phyloP scores from a whole-genome alignment of 1,284 basidiomycete species.

The Pascua sp. region DNA sequence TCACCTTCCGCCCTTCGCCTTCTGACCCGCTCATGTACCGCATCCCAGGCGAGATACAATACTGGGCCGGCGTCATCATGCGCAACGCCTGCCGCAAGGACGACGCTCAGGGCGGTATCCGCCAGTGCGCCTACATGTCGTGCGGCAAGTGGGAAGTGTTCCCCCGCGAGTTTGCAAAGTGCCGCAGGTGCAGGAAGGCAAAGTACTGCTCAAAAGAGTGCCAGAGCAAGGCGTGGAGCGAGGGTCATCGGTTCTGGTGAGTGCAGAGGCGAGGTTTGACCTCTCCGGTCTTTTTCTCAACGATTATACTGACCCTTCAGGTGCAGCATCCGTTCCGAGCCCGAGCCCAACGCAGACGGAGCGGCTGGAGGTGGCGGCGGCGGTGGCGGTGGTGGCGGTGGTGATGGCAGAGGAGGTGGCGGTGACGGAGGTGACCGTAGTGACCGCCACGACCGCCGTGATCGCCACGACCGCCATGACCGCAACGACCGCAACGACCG shows the following conservation, averaged over 20 bases:
- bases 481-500: slow-evolving; percentile 18
- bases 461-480: slow-evolving; percentile 11
- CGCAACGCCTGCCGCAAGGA: slow-evolving; percentile 98
- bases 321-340: slow-evolving; percentile 32
- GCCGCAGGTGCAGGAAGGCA: slow-evolving; percentile 89
- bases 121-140: slow-evolving; percentile 97
- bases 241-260: slow-evolving; percentile 75
- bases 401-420: slow-evolving; percentile 12
- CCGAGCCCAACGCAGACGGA: slow-evolving; percentile 21
- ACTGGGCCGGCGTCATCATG: slow-evolving; percentile 99
- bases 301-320: slow-evolving; percentile 13
- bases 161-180: slow-evolving; percentile 96
- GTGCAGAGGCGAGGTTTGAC: slow-evolving; percentile 8
- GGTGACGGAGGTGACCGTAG: slow-evolving; percentile 16
- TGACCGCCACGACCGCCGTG: slow-evolving; percentile 5
- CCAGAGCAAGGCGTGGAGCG: slow-evolving; percentile 94
- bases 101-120: slow-evolving; percentile 82
- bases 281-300: neutral
- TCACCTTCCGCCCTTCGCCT: slow-evolving; percentile 86
- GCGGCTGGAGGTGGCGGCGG: slow-evolving; percentile 1
- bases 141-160: slow-evolving; percentile 93
- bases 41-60: slow-evolving; percentile 88
- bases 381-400: slow-evolving; percentile 6
- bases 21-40: slow-evolving; percentile 69
- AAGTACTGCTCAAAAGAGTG: slow-evolving; percentile 99